phyloP scores from a whole-genome alignment of 331 rosid genomes.

The Malus hybrid region DNA sequence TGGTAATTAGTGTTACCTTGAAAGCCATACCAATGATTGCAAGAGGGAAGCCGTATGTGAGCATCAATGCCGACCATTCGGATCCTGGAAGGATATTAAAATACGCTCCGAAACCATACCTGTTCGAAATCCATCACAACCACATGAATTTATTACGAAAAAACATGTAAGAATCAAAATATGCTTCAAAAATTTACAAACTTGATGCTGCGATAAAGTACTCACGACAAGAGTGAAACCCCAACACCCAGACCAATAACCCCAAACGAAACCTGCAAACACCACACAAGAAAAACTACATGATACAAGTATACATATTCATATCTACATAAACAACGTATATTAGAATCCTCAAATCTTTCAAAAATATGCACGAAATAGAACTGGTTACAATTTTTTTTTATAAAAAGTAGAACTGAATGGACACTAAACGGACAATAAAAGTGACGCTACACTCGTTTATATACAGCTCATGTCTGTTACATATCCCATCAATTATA shows the following conservation, averaged over 20 bases:
- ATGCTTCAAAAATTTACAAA: background rate
- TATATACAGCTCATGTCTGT: background rate
- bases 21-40: slow-evolving; percentile 99
- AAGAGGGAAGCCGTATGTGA: slow-evolving; percentile 97
- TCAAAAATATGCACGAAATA: background rate
- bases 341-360: background rate
- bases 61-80: slow-evolving; percentile 96
- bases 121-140: slow-evolving; percentile 15
- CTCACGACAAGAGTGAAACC: slow-evolving; percentile 67
- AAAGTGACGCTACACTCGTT: background rate
- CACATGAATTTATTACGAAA: background rate
- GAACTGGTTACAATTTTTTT: background rate
- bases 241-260: slow-evolving; percentile 71
- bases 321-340: background rate
- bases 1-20: slow-evolving; percentile 44
- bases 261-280: slow-evolving; percentile 79
- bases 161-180: background rate
- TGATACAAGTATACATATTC: background rate
- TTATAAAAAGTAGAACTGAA: too few relatives aligned
- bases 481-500: background rate
- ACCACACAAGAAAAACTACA: background rate
- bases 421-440: background rate
- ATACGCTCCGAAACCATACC: slow-evolving; percentile 96
- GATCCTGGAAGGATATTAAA: slow-evolving; percentile 90
- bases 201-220: background rate